Evolutionary conservation across 768 basidiomycete genomes (phyloP), one percentile per base, ranked within the genome.

Genomic region (Amyloporia xantha): DNA sequence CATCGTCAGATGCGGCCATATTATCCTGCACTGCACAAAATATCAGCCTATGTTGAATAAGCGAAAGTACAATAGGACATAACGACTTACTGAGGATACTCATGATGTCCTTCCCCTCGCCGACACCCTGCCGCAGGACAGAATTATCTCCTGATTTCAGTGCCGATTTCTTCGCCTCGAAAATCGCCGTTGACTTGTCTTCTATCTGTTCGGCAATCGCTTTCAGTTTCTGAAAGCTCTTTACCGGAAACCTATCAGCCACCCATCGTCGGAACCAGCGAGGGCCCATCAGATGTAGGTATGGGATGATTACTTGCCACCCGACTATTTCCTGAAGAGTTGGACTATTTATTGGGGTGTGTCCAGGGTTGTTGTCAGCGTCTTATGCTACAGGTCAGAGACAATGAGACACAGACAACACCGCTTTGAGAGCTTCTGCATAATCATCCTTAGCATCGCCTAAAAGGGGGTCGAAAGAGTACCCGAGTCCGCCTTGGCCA

Each of bases 171-270:
- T 73, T 74, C 44, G 64, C 56, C 36, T 63, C 56, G 42, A 77
- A 58, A 40, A 79, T 74, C 4, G 59, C 58, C 19, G 56, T 51
- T 1, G 75, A 72, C 5, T 68, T 70, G 36, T 67, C 52, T 42
- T 75, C 62, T 71, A 78, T 72, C 7, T 71, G 60, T 53, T 78
- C 77, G 17, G 72, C 68, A 54, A 75, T 75, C 3, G 61, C 52
- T 52, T 71, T 71, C 13, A 77, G 63, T 46, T 68, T 69, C 41
- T 71, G 73, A 12, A 77, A 20, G 4, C 50, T 44, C 10, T 25
- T 15, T 30, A 21, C 24, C 60, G 48, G 11, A 69, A 63, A 17
- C 37, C 4, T 13, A 12, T 38, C 41, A 24, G 17, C 12, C 12
- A 23, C 3, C 19, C 1, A 11, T 10, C 17, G 28, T 36, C 7